Percentiles rank a stretch among this genome's conserved stretches.
Evolutionary conservation across 257 asterid species (phyloP).

Genomic region (Nicotiana sylvestris): DNA sequence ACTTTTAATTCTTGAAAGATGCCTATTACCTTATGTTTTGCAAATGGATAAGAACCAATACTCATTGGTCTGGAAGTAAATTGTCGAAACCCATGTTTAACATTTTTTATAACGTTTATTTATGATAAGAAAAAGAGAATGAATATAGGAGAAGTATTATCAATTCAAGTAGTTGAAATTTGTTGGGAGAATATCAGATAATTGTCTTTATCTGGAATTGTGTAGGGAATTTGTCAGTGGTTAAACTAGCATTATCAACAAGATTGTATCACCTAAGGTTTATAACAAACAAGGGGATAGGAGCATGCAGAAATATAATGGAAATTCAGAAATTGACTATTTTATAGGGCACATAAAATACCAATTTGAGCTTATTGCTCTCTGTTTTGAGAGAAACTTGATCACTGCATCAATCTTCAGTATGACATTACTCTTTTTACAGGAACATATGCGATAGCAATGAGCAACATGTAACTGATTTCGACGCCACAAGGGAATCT

Average conservation of each 20-base stretch:
- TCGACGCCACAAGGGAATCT: slow-evolving; percentile 49
- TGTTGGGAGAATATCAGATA: background rate
- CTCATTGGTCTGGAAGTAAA: background rate
- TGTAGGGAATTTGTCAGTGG: background rate
- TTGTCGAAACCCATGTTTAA: background rate
- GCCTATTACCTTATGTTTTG: background rate
- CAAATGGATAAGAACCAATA: background rate
- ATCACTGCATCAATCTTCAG: background rate
- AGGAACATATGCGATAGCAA: slow-evolving; percentile 48
- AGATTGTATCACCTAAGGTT: background rate
- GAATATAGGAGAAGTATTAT: background rate
- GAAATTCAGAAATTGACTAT: background rate
- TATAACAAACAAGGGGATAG: background rate
- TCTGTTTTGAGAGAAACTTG: background rate
- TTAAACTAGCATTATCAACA: background rate
- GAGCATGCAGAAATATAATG: background rate
- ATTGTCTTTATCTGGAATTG: background rate
- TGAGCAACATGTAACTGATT: slow-evolving; percentile 56
- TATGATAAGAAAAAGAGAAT: background rate
- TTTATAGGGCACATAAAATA: background rate
- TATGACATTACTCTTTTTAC: slow-evolving; percentile 14
- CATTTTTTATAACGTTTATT: background rate
- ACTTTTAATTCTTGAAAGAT: background rate
- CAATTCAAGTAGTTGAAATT: background rate
- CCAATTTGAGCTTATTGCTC: background rate